Base-by-base conservation (phyloP, 2,329 filamentous ascomycete species). In the Fusarium chlamydosporum region DNA sequence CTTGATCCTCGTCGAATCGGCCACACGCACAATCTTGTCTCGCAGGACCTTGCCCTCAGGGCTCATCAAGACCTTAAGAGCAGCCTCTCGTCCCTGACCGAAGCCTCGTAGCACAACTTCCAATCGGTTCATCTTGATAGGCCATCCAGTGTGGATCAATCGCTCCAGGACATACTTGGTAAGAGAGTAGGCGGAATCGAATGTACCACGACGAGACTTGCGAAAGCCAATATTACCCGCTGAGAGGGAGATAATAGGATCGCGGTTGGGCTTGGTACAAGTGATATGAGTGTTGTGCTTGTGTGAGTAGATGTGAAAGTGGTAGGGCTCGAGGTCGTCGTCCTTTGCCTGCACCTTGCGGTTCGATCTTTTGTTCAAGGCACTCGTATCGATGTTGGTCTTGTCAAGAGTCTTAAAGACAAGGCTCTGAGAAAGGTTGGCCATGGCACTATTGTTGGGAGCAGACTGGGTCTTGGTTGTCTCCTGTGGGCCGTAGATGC, bases 201-300 rank as follows among this genome's bases (percentile, higher is more conserved):
- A 99, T 59, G 89, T 87, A 65, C 92, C 90, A 70, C 96, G 88
- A 50, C 90, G 88, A 18, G 88, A 84, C 82, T 98, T 96, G 75
- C 86, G 87, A 82, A 97, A 97, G n/a, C 95, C 95, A 62, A 99
- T 88, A 76, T 97, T 94, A 48, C 96, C 96, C 61, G 90, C 88
- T 3, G 92, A 92, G 72, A 97, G 80, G 13, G 91, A 93, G 68
- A 99, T 84, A 69, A 98, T 87, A 29, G 93, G 88, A 68, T 93
- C 88, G 47, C 91, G 86, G 78, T 93, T 90, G 29, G 96, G 94
- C 75, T 91, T 90, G 23, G 94, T 93, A 71, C 97, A 88, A 2
- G 94, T 97, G 75, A 99, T 87, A 80, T 98, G 93, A 20, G 93
- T 96, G 83, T 99, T 99, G 87, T 97, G 96, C 82, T 93, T 96